Base-by-base conservation (phyloP, 306 rosid species). In the Ammopiptanthus mongolicus region DNA sequence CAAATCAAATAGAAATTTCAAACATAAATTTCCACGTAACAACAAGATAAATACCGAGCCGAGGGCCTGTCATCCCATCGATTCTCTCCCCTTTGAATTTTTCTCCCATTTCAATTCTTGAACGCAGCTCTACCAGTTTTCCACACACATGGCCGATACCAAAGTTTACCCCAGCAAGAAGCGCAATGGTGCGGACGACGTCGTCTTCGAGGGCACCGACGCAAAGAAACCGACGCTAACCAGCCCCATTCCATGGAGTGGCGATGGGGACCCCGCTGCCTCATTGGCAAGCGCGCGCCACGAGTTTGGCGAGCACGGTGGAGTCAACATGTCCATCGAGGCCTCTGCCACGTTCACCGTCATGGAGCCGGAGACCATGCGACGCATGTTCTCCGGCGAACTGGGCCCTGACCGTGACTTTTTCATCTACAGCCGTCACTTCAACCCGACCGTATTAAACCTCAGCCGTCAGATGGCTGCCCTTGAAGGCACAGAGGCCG, bases 301-400 rank as follows among this genome's bases (percentile, higher is more conserved):
- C 17, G 97, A 92, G 48, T 92, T 92, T 73, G 97, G 97, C 0
- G 96, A 92, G 79, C 97, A 92, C 34, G 97, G 97, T 0, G 97
- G 97, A 0, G 96, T 92, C 3, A 92, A 92, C 88, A 92, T 92
- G 97, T 92, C 97, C 6, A 90, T 92, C 4, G 97, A 92, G 71
- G 97, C 97, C 6, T 92, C 97, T 1, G 97, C 97, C n/a, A 92
- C 97, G 4, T 92, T 92, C 84, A 92, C 97, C 5, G 97, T 92
- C 21, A 90, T 92, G 91, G 93, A 92, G 18, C 93, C 97, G 1
- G 97, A 92, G 58, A 88, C 93, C 7, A 81, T 90, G 85, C 74
- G 87, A 0, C 85, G 93, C 37, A 90, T 92, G 92, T 92, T 92
- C 77, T 1, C 93, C 70, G 97, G 97, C 0, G 97, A 92, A 73